phyloP scores from a whole-genome alignment of 176 grass and related monocot genomes.

The Guadua angustifolia region DNA sequence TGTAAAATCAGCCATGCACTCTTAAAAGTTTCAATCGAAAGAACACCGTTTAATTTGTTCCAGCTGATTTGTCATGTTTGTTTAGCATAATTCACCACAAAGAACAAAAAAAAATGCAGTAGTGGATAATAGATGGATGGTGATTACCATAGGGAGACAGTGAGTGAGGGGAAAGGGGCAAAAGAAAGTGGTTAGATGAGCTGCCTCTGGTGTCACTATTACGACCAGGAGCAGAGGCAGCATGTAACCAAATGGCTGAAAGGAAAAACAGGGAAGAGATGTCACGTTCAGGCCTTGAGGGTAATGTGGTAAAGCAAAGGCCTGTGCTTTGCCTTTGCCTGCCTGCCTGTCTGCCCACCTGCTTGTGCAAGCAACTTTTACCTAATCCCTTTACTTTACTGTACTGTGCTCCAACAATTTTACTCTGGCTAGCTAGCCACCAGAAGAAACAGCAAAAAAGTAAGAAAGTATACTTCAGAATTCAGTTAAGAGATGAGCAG shows the following conservation, averaged over 20 bases:
- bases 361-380: conserved; percentile 43
- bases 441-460: not conserved
- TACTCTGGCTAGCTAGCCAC: not conserved
- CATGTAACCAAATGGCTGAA: conserved; percentile 13
- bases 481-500: not conserved
- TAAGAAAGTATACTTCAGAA: not conserved
- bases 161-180: not conserved
- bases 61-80: not conserved
- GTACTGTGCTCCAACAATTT: not conserved
- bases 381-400: conserved; percentile 40
- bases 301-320: conserved; percentile 20
- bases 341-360: conserved; percentile 3
- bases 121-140: conserved; percentile 39
- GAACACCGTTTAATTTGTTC: not conserved
- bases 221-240: not conserved
- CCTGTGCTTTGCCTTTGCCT: not conserved
- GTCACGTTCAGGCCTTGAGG: conserved; percentile 21
- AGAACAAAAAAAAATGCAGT: not conserved
- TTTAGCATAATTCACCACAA: not conserved
- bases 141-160: conserved; percentile 3
- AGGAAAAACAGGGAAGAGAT: not conserved
- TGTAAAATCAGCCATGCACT: not conserved
- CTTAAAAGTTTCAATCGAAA: not conserved
- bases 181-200: conserved; percentile 33
- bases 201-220: conserved; percentile 46